A percentile compares a stretch with the other conserved stretches of the same genome.
These are phyloP conservation scores for Pythium monospermum DNA, from an alignment of 352 stramenopile genomes.

Conservation along the genomic window DNA sequence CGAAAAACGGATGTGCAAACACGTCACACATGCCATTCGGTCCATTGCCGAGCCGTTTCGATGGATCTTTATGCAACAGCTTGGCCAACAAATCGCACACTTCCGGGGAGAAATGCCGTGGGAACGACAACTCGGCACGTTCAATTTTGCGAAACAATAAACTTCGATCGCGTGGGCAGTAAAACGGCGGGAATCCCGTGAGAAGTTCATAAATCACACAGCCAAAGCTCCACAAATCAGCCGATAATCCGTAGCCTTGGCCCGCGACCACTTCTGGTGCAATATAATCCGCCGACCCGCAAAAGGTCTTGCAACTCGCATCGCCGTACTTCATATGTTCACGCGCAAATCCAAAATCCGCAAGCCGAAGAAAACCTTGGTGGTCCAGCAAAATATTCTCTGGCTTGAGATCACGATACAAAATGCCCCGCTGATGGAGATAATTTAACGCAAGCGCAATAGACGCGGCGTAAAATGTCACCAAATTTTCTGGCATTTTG, in stretches of 20 bases:
- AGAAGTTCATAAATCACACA: slow-evolving; percentile 86
- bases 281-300: slow-evolving; percentile 81
- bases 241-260: slow-evolving; percentile 63
- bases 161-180: slow-evolving; percentile 82
- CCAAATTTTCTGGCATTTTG: slow-evolving; percentile 90
- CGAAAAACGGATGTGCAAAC: slow-evolving; percentile 74
- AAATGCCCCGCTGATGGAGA: slow-evolving; percentile 66
- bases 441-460: slow-evolving; percentile 94
- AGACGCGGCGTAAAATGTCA: slow-evolving; percentile 96
- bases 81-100: slow-evolving; percentile 53
- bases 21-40: slow-evolving; percentile 62
- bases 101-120: slow-evolving; percentile 78
- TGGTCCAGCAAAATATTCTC: slow-evolving; percentile 89
- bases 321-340: slow-evolving; percentile 50
- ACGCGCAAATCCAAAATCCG: slow-evolving; percentile 79
- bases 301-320: slow-evolving; percentile 73
- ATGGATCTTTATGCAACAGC: slow-evolving; percentile 56
- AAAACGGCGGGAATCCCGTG: slow-evolving; percentile 90
- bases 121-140: slow-evolving; percentile 88
- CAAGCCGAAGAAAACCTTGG: slow-evolving; percentile 85
- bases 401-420: slow-evolving; percentile 90
- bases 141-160: slow-evolving; percentile 97
- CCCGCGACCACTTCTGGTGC: slow-evolving; percentile 76
- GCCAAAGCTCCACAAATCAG: slow-evolving; percentile 86
- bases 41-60: slow-evolving; percentile 48